Evolutionary conservation across 257 asterid species (phyloP).

Genomic region (Salvia splendens): DNA sequence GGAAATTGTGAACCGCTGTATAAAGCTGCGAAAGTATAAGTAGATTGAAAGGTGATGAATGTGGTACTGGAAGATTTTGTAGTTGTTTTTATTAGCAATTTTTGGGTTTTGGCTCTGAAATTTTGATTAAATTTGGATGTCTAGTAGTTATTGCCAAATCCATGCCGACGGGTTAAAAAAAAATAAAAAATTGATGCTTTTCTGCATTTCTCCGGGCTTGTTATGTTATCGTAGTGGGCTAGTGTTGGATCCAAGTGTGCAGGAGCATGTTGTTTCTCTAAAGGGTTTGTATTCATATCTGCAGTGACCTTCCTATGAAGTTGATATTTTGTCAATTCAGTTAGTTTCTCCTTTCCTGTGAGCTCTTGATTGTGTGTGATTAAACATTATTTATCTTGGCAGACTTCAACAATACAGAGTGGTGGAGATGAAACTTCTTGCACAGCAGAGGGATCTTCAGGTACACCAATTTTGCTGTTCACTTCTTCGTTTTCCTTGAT

Average conservation of each 20-base stretch:
- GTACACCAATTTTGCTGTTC: constrained; percentile 37
- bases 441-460: constrained; percentile 73
- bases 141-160: constrained; percentile 1
- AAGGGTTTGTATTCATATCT: constrained; percentile 4
- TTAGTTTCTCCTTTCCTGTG: not conserved
- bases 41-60: not conserved
- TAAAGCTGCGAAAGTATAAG: not conserved
- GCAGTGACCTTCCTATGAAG: constrained; percentile 2
- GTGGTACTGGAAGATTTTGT: not conserved
- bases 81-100: not conserved
- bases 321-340: constrained; percentile 3
- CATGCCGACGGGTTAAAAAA: too few relatives aligned
- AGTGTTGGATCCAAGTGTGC: not conserved
- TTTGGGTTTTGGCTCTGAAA: constrained; percentile 4
- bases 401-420: constrained; percentile 68
- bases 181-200: too few relatives aligned
- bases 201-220: too few relatives aligned
- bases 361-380: constrained; percentile 10
- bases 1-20: not conserved
- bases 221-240: not conserved
- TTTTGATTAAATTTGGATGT: not conserved
- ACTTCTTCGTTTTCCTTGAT: constrained; percentile 18
- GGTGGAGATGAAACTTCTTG: constrained; percentile 67
- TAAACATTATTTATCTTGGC: constrained; percentile 31
- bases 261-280: constrained; percentile 8